Conservation (phyloP, 2,329 filamentous ascomycete genomes). For the Epichloe sylvatica region DNA sequence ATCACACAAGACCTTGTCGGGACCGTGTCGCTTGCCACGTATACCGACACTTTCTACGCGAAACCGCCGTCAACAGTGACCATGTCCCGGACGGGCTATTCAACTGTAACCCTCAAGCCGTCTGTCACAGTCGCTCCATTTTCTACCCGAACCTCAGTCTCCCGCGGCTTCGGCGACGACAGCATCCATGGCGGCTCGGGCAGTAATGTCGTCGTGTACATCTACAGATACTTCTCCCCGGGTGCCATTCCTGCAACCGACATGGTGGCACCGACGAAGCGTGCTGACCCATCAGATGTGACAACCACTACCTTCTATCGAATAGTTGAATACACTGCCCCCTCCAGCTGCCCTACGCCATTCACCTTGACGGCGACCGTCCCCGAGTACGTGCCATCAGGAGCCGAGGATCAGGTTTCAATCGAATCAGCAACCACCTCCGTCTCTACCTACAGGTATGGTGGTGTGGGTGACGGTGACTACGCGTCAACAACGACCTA, state of each 20-base stretch:
- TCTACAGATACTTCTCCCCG: neutral
- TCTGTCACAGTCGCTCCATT: too few species aligned
- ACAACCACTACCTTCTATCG: conserved; percentile 8
- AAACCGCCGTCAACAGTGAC: too few species aligned
- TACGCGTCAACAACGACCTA: neutral
- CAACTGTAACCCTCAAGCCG: too few species aligned
- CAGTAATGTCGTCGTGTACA: too few species aligned
- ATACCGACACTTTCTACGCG: too few species aligned
- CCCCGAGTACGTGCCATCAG: conserved; percentile 6
- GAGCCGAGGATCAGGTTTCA: conserved; percentile 5
- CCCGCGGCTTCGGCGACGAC: too few species aligned
- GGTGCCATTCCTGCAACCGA: neutral
- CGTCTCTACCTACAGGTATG: neutral
- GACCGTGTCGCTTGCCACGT: too few species aligned
- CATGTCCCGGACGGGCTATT: too few species aligned
- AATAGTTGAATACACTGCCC: conserved; percentile 13
- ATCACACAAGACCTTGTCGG: too few species aligned
- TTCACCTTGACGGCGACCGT: conserved; percentile 13
- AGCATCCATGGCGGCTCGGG: too few species aligned
- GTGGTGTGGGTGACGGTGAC: too few species aligned
- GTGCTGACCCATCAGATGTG: neutral
- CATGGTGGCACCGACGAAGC: neutral
- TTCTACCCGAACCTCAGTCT: too few species aligned
- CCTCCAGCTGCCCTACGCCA: conserved; percentile 14
- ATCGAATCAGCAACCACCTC: conserved; percentile 3